Conservation (phyloP, 176 grass and related monocot species). For the Microstegium vimineum region DNA sequence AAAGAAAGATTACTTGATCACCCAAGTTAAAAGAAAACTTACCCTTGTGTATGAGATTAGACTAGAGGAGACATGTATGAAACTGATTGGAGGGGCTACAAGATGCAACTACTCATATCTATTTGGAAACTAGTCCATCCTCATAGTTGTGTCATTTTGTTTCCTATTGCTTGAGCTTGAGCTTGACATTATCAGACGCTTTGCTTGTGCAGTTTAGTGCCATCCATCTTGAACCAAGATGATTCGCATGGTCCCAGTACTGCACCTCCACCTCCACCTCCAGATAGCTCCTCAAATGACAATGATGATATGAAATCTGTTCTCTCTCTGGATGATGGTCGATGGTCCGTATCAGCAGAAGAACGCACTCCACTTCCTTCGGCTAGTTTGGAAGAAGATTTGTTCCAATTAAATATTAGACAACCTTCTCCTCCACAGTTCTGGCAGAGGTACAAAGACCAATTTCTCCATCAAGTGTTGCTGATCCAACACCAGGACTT, state of each 20-base stretch:
- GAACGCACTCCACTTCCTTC: conserved; percentile 35
- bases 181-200: conserved; percentile 1
- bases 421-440: conserved; percentile 89
- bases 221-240: conserved; percentile 59
- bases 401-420: conserved; percentile 62
- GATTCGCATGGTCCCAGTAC: conserved; percentile 31
- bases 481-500: conserved; percentile 85
- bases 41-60: neutral
- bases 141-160: neutral
- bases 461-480: conserved; percentile 82
- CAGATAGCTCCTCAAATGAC: conserved; percentile 34
- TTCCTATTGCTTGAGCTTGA: neutral
- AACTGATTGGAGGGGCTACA: neutral
- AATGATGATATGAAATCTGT: conserved; percentile 83
- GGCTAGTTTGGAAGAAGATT: conserved; percentile 60
- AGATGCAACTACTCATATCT: neutral
- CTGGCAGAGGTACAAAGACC: conserved; percentile 68
- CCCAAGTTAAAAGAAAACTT: neutral
- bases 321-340: conserved; percentile 98
- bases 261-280: conserved; percentile 8
- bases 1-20: neutral
- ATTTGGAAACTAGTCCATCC: conserved; percentile 7
- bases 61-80: neutral
- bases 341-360: conserved; percentile 63
- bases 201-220: conserved; percentile 52